Evolutionary conservation across 2,329 filamentous ascomycete genomes (phyloP), one percentile per base, ranked within the genome.

Genomic region (Ophiostoma australiae): DNA sequence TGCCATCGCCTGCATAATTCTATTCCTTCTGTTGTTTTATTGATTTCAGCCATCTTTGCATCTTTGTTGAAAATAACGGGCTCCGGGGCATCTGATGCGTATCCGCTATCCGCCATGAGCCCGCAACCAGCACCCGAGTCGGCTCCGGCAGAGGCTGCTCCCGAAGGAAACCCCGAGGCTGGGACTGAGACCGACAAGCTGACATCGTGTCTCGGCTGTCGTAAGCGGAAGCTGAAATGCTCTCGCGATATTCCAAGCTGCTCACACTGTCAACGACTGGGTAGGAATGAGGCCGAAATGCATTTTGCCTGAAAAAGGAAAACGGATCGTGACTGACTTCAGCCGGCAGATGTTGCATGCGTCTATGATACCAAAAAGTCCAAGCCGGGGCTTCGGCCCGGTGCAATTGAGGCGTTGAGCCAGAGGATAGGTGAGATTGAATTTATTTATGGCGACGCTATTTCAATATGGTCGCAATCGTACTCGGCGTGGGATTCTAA

Each of bases 301-400:
- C 35, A 6, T 33, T 58, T 27, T 27, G 8, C 27, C 8, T 58
- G 13, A 8, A 8, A 17, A 5, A 7, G 0, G 7, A 33, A 33
- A 63, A 8, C 4, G 58, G 5, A 63, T 37, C 1, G 15, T 37
- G 17, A 33, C 61, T 65, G 27, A 65, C 61, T 17, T 63, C 23
- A 17, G 7, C 23, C 13, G 35, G 61, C 6, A 65, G 70, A 73
- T 15, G 67, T 70, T n/a, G 33, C 69, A 5, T 73, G 72, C 10
- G 70, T 61, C 7, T 73, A 73, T 13, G 70, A 73, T 15, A 39
- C 52, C 1, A 72, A 73, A 58, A 70, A 70, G 39, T 66, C 69
- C n/a, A 75, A 75, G 65, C 74, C 74, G 4, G 74, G 74, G 1
- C 33, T 75, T n/a, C 71, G 71, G 27, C 67, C 72, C 4, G 74